Evolutionary conservation across 495 filamentous ascomycete genomes (phyloP), one percentile per base, ranked within the genome.

Genomic region (Penicillium tannophilum): DNA sequence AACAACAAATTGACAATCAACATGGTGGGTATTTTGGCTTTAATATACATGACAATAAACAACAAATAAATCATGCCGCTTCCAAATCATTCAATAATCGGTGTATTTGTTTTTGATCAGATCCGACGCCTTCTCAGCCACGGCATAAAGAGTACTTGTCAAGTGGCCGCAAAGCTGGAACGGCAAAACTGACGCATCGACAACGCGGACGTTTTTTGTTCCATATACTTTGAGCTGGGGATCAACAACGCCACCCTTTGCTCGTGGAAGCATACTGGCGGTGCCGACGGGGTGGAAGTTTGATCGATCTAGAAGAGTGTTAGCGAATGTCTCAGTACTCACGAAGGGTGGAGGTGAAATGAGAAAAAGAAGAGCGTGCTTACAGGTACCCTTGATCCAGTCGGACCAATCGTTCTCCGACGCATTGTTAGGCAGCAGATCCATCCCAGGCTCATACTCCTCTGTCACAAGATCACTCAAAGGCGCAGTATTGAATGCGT

Each of bases 101-200:
- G 46, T 49, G 42, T 67, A 67, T 54, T 55, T 33, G 14, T 65
- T 71, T 60, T 69, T 70, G 52, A 78, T 74, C 12, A 73, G 16
- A 54, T 75, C 70, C n/a, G 72, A 66, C 54, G 76, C 83, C 69
- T 77, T 80, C 63, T 88, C 84, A 2, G 84, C 84, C 58, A 88
- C 65, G 0, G 84, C 84, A 63, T 88, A 89, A 5, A 85, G 67
- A 0, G 78, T 83, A 1, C 78, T 67, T 26, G 75, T 74, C 26
- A 79, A 72, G 70, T 87, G 82, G 1, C 76, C 78, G 14, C 73
- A 69, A 4, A 84, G 73, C 26, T 86, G 76, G 52, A 88, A 60
- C 3, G 86, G 86, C 28, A 86, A 66, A n/a, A 87, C 67, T 20
- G 79, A 81, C 6, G 82, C 82, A 66, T 86, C 83, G 5, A 82